Evolutionary conservation across 2,329 filamentous ascomycete genomes (phyloP), one percentile per base, ranked within the genome.

Genomic region (Apiospora kogelbergensis): DNA sequence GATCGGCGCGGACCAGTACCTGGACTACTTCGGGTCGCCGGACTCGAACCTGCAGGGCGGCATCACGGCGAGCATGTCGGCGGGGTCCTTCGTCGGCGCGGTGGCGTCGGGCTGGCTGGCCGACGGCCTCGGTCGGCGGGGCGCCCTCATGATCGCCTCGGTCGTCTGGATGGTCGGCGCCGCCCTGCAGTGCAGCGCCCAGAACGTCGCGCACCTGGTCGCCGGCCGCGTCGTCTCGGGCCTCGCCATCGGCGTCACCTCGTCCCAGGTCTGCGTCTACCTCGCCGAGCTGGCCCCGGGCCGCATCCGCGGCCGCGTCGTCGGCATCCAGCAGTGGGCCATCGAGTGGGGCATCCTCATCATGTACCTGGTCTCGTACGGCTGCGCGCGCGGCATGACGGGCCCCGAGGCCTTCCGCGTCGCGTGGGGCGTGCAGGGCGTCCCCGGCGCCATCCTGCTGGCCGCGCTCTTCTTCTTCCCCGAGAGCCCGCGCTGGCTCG

Each of bases 251-350:
- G 89, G 89, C 72, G 88, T 90, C 75, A 88, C 86, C 69, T 89
- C 86, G 42, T 87, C 88, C 1, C 88, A 90, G 74, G 88, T 90
- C 2, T 88, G 88, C 2, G 88, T 91, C 37, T 91, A 91, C 74
- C 85, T 91, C 22, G 85, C 88, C n/a, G 89, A 92, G 75, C 81
- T 91, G 20, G 86, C 89, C 13, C 87, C 86, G 37, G 84, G 85
- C 1, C 74, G 79, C 44, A 84, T 80, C 65, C 84, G 90, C 68
- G 90, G 90, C 17, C 85, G 89, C 63, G 82, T 94, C 45, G 89
- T 93, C 9, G 89, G 89, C 63, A 85, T 87, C 42, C 91, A 93
- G 77, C 91, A 93, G 77, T 91, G 90, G 84, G 89, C 90, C 26
- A 93, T 93, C 71, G 91, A 90, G 69, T 91, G 70, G 70, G 71